A percentile compares a stretch with the other conserved stretches of the same genome.
Evolutionary conservation across 352 stramenopile species (phyloP).

Genomic region (Globisporangium echinulatum): DNA sequence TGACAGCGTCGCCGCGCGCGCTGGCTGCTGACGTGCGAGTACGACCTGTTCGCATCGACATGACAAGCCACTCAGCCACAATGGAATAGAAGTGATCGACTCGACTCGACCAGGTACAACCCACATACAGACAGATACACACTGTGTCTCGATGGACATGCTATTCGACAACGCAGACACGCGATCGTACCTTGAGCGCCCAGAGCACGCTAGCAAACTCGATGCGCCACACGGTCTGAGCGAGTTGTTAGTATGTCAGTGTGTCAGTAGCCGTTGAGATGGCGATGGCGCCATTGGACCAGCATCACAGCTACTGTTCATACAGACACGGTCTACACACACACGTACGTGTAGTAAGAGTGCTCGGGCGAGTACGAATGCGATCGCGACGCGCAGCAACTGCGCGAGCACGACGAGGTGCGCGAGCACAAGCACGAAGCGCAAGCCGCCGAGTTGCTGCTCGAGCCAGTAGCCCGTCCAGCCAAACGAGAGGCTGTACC

Average conservation of each 20-base stretch:
- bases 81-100: too few relatives aligned
- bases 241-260: background rate
- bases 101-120: too few relatives aligned
- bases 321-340: background rate
- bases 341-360: constrained; percentile 13
- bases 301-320: too few relatives aligned
- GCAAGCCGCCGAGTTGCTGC: constrained; percentile 18
- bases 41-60: constrained; percentile 2
- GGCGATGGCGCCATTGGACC: too few relatives aligned
- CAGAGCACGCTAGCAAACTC: constrained; percentile 22
- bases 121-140: too few relatives aligned
- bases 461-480: constrained; percentile 24
- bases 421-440: constrained; percentile 15
- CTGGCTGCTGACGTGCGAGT: constrained; percentile 24
- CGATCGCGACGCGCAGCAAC: constrained; percentile 10
- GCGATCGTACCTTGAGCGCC: constrained; percentile 15
- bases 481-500: constrained; percentile 17
- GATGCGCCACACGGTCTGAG: constrained; percentile 6
- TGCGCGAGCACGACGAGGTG: constrained; percentile 18
- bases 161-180: background rate
- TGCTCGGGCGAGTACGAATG: constrained; percentile 15
- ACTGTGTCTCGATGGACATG: background rate
- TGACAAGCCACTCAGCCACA: too few relatives aligned
- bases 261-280: too few relatives aligned
- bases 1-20: constrained; percentile 4